Conservation (phyloP, 2,329 filamentous ascomycete species). For the Lecanoromycetidae sp. region DNA sequence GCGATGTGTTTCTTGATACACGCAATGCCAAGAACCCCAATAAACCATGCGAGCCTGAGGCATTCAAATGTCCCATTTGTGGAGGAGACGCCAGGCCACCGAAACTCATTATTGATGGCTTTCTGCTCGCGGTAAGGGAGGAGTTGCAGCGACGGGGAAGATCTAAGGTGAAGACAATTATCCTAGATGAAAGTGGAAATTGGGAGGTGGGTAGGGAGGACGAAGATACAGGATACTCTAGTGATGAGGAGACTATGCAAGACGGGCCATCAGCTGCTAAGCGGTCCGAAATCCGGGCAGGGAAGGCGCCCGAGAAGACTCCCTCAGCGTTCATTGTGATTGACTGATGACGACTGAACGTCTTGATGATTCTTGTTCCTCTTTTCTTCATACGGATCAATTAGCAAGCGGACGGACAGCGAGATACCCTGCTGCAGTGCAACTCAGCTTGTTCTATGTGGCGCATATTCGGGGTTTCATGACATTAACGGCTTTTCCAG, state of each 20-base stretch:
- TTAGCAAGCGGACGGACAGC: not conserved
- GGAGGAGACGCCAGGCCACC: constrained; percentile 61
- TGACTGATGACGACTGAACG: constrained; percentile 15
- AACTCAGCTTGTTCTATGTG: not conserved
- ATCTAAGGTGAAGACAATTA: constrained; percentile 47
- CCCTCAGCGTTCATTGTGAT: constrained; percentile 12
- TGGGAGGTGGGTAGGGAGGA: constrained; percentile 45
- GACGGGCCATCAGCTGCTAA: too few relatives aligned
- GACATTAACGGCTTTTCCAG: too few relatives aligned
- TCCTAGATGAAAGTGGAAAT: constrained; percentile 49
- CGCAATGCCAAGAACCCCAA: constrained; percentile 33
- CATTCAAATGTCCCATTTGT: constrained; percentile 84
- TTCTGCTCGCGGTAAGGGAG: constrained; percentile 51
- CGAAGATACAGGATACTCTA: constrained; percentile 11
- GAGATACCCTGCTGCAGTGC: constrained; percentile 5
- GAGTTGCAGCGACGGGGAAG: constrained; percentile 40
- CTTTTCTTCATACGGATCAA: not conserved
- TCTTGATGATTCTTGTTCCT: not conserved
- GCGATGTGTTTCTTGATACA: constrained; percentile 65
- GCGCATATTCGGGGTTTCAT: not conserved
- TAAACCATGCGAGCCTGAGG: constrained; percentile 33
- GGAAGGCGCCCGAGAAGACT: not conserved
- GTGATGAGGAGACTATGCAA: too few relatives aligned
- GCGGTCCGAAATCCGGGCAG: not conserved
- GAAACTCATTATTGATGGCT: constrained; percentile 60